Evolutionary conservation across 768 basidiomycete species (phyloP).

Genomic region (Pleurotus cornucopiae): DNA sequence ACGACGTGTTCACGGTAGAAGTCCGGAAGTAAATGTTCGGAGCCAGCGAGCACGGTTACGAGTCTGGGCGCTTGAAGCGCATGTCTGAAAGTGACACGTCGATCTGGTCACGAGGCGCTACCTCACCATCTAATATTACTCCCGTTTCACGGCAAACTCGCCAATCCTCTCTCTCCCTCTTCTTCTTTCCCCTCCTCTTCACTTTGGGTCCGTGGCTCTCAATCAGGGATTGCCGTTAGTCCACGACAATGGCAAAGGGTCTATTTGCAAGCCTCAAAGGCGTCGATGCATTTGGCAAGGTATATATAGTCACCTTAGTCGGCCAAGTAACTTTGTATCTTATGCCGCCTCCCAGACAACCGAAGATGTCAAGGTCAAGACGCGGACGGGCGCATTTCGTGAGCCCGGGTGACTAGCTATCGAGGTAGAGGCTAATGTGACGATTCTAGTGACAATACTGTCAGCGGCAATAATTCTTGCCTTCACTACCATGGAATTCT

Average conservation of each 20-base stretch:
- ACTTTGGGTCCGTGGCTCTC: slow-evolving; percentile 16
- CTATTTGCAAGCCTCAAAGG: slow-evolving; percentile 78
- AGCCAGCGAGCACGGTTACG: no score
- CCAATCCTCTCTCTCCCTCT: neutral
- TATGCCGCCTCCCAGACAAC: slow-evolving; percentile 60
- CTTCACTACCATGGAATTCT: slow-evolving; percentile 89
- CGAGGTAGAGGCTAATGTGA: slow-evolving; percentile 7
- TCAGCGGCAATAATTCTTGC: slow-evolving; percentile 90
- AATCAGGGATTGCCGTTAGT: slow-evolving; percentile 21
- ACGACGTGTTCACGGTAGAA: slow-evolving; percentile 1
- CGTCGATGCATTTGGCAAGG: slow-evolving; percentile 99
- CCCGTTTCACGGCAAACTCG: slow-evolving; percentile 9
- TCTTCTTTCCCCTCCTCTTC: slow-evolving; percentile 10
- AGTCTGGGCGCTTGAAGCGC: slow-evolving; percentile 7
- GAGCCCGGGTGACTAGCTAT: slow-evolving; percentile 26
- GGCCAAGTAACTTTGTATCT: slow-evolving; percentile 2
- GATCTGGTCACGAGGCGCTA: slow-evolving; percentile 27
- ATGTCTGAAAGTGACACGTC: slow-evolving; percentile 31
- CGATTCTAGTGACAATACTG: slow-evolving; percentile 75
- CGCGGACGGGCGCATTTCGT: slow-evolving; percentile 89
- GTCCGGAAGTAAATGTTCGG: slow-evolving; percentile 15
- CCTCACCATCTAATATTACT: slow-evolving; percentile 2
- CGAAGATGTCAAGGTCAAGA: slow-evolving; percentile 99
- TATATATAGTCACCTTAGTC: slow-evolving; percentile 29
- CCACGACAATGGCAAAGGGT: slow-evolving; percentile 68